Base-by-base conservation (phyloP, 2,329 filamentous ascomycete genomes). In the Leptographium flavum region DNA sequence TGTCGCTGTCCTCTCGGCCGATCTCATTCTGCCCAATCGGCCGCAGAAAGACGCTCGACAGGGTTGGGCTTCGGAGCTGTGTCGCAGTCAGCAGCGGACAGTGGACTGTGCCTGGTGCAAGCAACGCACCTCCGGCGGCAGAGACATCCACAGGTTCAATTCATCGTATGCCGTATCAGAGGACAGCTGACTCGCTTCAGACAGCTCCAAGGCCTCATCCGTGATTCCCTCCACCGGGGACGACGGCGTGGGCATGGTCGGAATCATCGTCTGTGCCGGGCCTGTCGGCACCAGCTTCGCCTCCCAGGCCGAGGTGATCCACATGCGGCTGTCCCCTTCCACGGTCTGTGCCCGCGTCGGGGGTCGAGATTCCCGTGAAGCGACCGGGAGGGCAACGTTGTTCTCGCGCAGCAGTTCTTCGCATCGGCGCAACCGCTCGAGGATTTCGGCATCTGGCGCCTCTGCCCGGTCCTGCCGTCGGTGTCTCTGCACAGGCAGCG, bases 391-490 rank as follows among this genome's bases (percentile, higher is more conserved):
- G 17, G 56, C 52, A 15, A 62, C 44, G 0, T 51, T 49, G 30
- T 57, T 49, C 32, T 55, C 52, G 15, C 48, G 48, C 52, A 61
- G 55, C 25, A 62, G 35, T 0, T 54, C 48, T 27, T 61, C 59
- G 42, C 59, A 60, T 1, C 41, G 35, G 2, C 51, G 48, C 4
- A 61, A 22, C 6, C 54, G 52, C 2, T 39, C 1, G 61, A 31
- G 13, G 58, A 56, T 1, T 61, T 54, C 2, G 58, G 56, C 1
- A 51, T 51, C 5, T 58, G 56, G 1, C 52, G 50, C 5, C 55
- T 49, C 5, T 8, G 27, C 27, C 27, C 8, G 8, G 5, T 8
- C 27, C 27, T 30, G 4, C 10, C 58, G 53, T 4, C 55, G 54
- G 15, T 53, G 53, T 3, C 45, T 30, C 23, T 41, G 48, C 1